Conservation (phyloP, 108 stramenopile genomes). For the Cyclostephanos invisitatus region DNA sequence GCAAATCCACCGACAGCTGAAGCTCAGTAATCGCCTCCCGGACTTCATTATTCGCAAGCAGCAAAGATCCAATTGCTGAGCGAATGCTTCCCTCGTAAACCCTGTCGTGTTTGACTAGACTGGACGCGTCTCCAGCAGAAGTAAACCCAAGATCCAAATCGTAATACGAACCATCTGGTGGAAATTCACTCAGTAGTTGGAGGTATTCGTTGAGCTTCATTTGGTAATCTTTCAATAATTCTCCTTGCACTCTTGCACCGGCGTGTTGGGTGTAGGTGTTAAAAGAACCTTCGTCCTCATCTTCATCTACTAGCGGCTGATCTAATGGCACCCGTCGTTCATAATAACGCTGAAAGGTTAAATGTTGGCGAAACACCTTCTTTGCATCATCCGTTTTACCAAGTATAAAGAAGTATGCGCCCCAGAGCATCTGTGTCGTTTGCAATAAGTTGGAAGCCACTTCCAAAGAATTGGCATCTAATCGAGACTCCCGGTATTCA, state of each 20-base stretch:
- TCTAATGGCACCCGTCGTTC: conserved; percentile 4
- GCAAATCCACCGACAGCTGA: neutral
- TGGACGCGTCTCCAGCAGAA: neutral
- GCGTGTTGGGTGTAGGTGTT: neutral
- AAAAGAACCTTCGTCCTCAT: conserved; percentile 4
- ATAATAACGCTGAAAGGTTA: neutral
- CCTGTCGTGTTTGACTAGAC: conserved; percentile 3
- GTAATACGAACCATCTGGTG: neutral
- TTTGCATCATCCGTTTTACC: conserved; percentile 4
- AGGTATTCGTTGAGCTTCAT: conserved; percentile 10
- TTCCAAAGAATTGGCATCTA: neutral
- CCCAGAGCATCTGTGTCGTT: conserved; percentile 4
- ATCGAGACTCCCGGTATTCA: neutral
- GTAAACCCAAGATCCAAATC: conserved; percentile 1
- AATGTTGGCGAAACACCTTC: conserved; percentile 9
- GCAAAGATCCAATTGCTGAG: conserved; percentile 9
- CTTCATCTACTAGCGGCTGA: conserved; percentile 2
- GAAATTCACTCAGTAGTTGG: neutral
- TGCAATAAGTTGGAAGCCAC: neutral
- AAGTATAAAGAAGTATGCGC: conserved; percentile 4
- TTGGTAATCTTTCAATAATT: conserved; percentile 9
- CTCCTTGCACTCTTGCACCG: neutral
- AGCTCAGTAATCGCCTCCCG: conserved; percentile 13
- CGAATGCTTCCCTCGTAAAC: conserved; percentile 19
- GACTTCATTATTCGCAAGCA: conserved; percentile 2